Conservation (phyloP, 495 filamentous ascomycete species). For the Lepidopterella palustris region DNA sequence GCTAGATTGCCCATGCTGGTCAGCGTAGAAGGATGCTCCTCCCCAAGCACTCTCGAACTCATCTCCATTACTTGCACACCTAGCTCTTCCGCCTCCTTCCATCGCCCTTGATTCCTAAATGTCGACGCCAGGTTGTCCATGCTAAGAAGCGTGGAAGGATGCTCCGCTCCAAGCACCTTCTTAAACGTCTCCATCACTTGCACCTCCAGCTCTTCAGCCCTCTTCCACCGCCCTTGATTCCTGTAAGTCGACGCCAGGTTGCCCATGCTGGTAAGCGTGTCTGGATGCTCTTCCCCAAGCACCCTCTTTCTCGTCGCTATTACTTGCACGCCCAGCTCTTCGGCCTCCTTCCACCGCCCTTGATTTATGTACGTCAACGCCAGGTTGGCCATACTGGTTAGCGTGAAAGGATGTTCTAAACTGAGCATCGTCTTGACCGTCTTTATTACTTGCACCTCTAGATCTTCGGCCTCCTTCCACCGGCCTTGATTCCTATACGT, state of each 20-base stretch:
- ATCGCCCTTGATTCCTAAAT: slow-evolving; percentile 6
- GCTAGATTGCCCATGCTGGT: neutral
- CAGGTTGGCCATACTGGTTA: neutral
- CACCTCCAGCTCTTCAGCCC: slow-evolving; percentile 3
- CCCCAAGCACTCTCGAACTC: neutral
- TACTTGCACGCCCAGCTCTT: slow-evolving; percentile 2
- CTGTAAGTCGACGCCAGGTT: neutral
- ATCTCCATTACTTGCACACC: neutral
- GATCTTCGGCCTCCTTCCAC: neutral
- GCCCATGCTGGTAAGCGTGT: slow-evolving; percentile 9
- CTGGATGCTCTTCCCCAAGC: slow-evolving; percentile 20
- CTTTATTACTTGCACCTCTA: neutral
- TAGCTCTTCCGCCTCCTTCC: slow-evolving; percentile 23
- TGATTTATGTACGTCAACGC: neutral
- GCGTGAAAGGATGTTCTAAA: neutral
- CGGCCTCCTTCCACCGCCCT: slow-evolving; percentile 2
- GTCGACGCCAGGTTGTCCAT: neutral
- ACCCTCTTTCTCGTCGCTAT: slow-evolving; percentile 17
- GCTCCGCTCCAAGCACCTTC: neutral
- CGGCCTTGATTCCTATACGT: neutral
- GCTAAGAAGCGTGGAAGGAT: neutral
- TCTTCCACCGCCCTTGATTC: neutral
- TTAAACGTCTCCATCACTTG: neutral
- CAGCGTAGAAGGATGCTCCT: neutral
- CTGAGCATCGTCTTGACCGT: neutral